phyloP scores from a whole-genome alignment of 441 rosid species.

The Populus hybrid region DNA sequence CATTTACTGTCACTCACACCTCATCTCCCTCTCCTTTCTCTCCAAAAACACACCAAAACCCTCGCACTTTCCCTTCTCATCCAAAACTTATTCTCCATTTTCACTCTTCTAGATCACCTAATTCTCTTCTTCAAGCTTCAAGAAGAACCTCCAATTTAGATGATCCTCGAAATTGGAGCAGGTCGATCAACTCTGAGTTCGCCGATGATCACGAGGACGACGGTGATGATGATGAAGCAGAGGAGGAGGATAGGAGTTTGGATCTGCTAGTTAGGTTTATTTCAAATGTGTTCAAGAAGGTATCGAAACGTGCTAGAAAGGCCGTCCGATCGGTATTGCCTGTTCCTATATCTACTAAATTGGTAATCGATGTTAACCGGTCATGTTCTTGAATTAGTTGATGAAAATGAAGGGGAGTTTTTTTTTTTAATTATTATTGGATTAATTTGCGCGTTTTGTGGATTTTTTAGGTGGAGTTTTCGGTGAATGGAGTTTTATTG shows the following conservation, averaged over 20 bases:
- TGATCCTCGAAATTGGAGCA: slow-evolving; percentile 64
- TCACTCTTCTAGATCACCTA: neutral
- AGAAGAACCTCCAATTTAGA: slow-evolving; percentile 8
- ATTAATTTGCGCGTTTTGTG: neutral
- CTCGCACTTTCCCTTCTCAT: neutral
- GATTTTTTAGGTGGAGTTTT: slow-evolving; percentile 60
- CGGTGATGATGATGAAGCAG: slow-evolving; percentile 50
- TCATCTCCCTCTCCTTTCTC: neutral
- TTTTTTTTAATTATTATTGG: neutral
- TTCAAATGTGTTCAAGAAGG: slow-evolving; percentile 61
- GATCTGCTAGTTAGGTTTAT: slow-evolving; percentile 71
- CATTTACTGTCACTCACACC: neutral
- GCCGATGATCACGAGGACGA: slow-evolving; percentile 20
- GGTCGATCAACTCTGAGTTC: slow-evolving; percentile 47
- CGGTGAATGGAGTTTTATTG: slow-evolving; percentile 76
- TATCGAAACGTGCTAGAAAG: slow-evolving; percentile 68
- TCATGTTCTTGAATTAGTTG: neutral
- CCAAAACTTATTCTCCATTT: neutral
- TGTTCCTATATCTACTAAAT: slow-evolving; percentile 49
- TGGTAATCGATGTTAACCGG: slow-evolving; percentile 32
- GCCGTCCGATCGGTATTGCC: slow-evolving; percentile 84
- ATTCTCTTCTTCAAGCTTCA: neutral
- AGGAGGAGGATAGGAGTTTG: slow-evolving; percentile 80
- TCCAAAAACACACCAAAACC: neutral
- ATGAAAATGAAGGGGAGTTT: neutral